Evolutionary conservation across 1,284 basidiomycete genomes (phyloP).

Genomic region (Austroboletus novae-zelandiae): DNA sequence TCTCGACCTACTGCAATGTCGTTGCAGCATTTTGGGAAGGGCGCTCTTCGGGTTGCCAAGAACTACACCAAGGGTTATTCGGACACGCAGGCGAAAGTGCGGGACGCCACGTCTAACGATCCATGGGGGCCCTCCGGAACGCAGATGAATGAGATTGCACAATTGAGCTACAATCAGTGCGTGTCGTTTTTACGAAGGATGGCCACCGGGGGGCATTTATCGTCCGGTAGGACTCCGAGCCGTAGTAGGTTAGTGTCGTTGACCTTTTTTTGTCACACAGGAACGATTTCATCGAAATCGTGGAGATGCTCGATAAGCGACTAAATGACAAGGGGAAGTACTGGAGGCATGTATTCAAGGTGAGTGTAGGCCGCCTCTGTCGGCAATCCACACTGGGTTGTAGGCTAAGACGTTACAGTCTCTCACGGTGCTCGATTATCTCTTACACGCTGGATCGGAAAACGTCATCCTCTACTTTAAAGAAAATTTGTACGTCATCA

Average conservation of each 20-base stretch:
- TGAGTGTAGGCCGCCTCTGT: slow-evolving; percentile 29
- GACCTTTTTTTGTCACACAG: slow-evolving; percentile 40
- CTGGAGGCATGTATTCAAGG: slow-evolving; percentile 99
- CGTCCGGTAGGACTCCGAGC: not conserved
- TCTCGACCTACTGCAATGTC: slow-evolving; percentile 22
- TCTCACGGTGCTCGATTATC: slow-evolving; percentile 94
- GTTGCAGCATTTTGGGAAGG: slow-evolving; percentile 74
- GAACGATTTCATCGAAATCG: slow-evolving; percentile 98
- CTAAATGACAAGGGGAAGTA: slow-evolving; percentile 99
- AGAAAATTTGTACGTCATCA: slow-evolving; percentile 98
- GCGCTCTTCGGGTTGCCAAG: slow-evolving; percentile 83
- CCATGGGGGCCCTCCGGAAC: slow-evolving; percentile 98
- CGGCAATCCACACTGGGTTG: not conserved
- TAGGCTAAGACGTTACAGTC: slow-evolving; percentile 51
- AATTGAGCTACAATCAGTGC: slow-evolving; percentile 97
- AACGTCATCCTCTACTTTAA: slow-evolving; percentile 99
- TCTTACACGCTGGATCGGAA: slow-evolving; percentile 94
- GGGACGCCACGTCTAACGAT: slow-evolving; percentile 99
- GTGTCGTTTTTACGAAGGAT: slow-evolving; percentile 30
- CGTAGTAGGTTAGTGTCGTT: not conserved
- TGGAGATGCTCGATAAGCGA: slow-evolving; percentile 99
- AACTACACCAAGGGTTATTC: slow-evolving; percentile 97
- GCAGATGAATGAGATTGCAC: slow-evolving; percentile 99
- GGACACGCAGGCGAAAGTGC: slow-evolving; percentile 91
- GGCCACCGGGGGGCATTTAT: not conserved